phyloP scores from a whole-genome alignment of 805 yeast species.

The Wickerhamomyces chambardii region DNA sequence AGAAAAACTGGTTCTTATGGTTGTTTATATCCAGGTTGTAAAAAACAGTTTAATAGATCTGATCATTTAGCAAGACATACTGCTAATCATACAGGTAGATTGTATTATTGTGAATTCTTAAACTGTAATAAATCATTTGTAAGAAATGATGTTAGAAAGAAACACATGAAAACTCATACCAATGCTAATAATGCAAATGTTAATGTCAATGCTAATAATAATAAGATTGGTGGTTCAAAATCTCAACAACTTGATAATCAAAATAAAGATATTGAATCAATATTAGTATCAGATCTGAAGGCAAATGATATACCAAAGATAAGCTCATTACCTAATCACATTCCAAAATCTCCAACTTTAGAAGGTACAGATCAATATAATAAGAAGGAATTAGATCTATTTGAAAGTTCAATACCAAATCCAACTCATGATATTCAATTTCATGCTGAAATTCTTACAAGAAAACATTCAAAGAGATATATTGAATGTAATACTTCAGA shows the following conservation, averaged over 20 bases:
- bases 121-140: slow-evolving; percentile 33
- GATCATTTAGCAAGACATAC: slow-evolving; percentile 34
- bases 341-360: background rate
- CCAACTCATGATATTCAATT: background rate
- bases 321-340: too few species aligned
- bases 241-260: too few species aligned
- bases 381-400: background rate
- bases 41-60: slow-evolving; percentile 30
- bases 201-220: too few species aligned
- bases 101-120: slow-evolving; percentile 19
- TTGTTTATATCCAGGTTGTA: slow-evolving; percentile 12
- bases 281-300: too few species aligned
- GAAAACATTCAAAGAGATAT: too few species aligned
- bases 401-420: background rate
- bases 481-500: too few species aligned
- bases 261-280: too few species aligned
- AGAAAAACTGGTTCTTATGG: background rate
- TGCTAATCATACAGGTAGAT: slow-evolving; percentile 27
- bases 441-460: background rate
- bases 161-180: slow-evolving; percentile 16
- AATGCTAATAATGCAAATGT: too few species aligned
- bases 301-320: too few species aligned
- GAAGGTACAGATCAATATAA: background rate
- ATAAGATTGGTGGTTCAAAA: too few species aligned
- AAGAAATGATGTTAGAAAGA: slow-evolving; percentile 24